Conservation (phyloP, 345 rosid genomes). For the Citrus inodora region DNA sequence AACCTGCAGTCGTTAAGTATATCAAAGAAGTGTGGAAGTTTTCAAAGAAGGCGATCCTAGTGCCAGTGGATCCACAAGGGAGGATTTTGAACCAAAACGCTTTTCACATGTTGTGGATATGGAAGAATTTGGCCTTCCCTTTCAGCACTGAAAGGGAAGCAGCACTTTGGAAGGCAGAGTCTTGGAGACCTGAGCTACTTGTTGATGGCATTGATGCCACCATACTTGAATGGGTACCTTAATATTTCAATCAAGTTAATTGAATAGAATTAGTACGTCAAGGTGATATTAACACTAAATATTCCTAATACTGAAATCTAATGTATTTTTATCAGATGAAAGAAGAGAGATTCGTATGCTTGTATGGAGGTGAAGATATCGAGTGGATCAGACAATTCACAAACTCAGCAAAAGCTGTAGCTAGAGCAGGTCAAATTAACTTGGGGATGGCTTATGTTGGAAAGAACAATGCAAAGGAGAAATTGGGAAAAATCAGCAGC, state of each 20-base stretch:
- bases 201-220: conserved; percentile 23
- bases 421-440: conserved; percentile 9
- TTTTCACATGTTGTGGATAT: conserved; percentile 34
- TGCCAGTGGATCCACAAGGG: conserved; percentile 33
- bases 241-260: neutral
- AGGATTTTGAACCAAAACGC: conserved; percentile 21
- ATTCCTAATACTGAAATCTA: neutral
- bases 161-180: conserved; percentile 27
- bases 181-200: conserved; percentile 31
- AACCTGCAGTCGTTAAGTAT: conserved; percentile 26
- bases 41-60: conserved; percentile 22
- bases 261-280: neutral
- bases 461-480: conserved; percentile 26
- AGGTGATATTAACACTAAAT: neutral
- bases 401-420: neutral
- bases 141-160: conserved; percentile 25
- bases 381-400: conserved; percentile 39
- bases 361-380: conserved; percentile 35
- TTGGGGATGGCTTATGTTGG: conserved; percentile 35
- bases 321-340: conserved; percentile 13
- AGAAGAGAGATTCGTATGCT: conserved; percentile 22
- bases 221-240: conserved; percentile 27
- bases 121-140: conserved; percentile 28
- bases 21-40: conserved; percentile 31
- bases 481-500: neutral